Evolutionary conservation across 495 filamentous ascomycete genomes (phyloP), one percentile per base, ranked within the genome.

Genomic region (Aspergillus panamensis): DNA sequence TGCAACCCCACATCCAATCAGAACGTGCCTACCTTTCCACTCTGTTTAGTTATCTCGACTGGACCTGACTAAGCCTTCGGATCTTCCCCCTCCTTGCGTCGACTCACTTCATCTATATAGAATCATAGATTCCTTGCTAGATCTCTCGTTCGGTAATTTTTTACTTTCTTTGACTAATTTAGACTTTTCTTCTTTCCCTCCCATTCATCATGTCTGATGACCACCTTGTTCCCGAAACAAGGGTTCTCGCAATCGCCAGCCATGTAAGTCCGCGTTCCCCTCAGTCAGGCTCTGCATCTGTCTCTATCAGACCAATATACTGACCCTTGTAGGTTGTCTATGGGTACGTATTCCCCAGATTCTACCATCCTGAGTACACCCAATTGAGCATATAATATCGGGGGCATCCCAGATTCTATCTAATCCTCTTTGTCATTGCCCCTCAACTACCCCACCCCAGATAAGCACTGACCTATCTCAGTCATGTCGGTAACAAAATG

Each of bases 401-500:
- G 13, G 31, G 43, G 37, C 35, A 32, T 31, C 30, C 48, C 9
- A 5, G 30, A 29, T n/a, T 37, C 31, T 48, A 44, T 17, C 25
- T 42, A 25, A 6, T 33, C 30, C 19, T 3, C 58, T 35, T 48
- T 43, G 16, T 55, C 40, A 12, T 10, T 16, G 17, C 42, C 42
- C 42, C 42, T 13, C 42, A 7, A 9, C 9, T 12, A 21, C 29
- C 42, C 42, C 37, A 40, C 7, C n/a, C 17, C 40, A 25, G 31
- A 47, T 31, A n/a, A n/a, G n/a, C n/a, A 14, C 31, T 47, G 25
- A 47, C 39, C 5, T 16, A 14, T 16, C 37, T 40, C 60, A 98
- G 94, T 63, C 90, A 96, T 83, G 94, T 98, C 66, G 94, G 94
- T 35, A 98, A 98, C 67, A 91, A 90, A 64, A 96, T 97, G 79